A percentile compares a stretch with the other conserved stretches of the same genome.
Conservation (phyloP, 1,139 yeast species). For the Saccharomyces hybrid region DNA sequence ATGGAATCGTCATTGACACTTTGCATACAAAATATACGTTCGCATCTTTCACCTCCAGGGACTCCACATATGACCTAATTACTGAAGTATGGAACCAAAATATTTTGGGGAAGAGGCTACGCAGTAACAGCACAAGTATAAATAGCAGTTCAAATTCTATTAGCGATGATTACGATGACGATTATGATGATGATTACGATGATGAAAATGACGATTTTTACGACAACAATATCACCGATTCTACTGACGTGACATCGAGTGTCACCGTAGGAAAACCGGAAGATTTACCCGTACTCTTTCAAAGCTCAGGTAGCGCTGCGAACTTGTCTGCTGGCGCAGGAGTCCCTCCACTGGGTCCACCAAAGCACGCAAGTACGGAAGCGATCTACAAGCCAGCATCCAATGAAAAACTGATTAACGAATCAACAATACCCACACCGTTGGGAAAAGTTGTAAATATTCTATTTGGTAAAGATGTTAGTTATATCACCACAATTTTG, state of each 20-base stretch:
- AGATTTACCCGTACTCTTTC: background rate
- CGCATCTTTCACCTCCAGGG: constrained; percentile 67
- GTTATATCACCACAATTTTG: constrained; percentile 43
- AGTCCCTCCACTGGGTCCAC: constrained; percentile 29
- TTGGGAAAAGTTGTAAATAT: constrained; percentile 63
- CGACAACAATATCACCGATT: constrained; percentile 4
- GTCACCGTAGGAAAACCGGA: background rate
- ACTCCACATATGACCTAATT: constrained; percentile 52
- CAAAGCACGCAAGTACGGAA: constrained; percentile 48
- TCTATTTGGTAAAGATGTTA: constrained; percentile 65
- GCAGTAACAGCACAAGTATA: constrained; percentile 9
- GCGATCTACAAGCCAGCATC: constrained; percentile 44
- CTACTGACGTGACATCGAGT: constrained; percentile 26
- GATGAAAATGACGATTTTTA: constrained; percentile 4
- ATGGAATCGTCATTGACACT: constrained; percentile 64
- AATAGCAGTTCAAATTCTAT: constrained; percentile 3
- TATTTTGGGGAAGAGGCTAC: constrained; percentile 25
- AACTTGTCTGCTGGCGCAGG: constrained; percentile 1
- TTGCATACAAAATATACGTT: constrained; percentile 63
- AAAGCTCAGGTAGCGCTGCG: too few species aligned
- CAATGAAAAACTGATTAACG: constrained; percentile 57
- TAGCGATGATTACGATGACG: constrained; percentile 14
- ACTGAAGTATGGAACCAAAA: constrained; percentile 52
- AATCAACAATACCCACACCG: constrained; percentile 65
- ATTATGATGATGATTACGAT: constrained; percentile 2